These are phyloP conservation scores for Spathaspora boniae DNA, from an alignment of 805 yeast genomes.

Conservation along the genomic window DNA sequence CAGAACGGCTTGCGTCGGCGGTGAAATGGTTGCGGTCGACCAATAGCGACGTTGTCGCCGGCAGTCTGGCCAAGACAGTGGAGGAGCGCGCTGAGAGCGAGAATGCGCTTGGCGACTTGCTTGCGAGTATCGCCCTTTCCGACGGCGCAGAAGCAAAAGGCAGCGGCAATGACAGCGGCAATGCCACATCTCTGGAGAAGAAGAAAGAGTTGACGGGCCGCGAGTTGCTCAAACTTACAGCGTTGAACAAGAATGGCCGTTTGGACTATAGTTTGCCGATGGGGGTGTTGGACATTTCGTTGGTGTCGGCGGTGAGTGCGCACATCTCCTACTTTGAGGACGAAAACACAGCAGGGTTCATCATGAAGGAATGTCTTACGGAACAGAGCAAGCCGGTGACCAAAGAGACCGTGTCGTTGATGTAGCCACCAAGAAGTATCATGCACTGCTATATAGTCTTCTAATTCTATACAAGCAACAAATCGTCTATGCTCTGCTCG, in stretches of 20 bases:
- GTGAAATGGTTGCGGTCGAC: conserved; percentile 30
- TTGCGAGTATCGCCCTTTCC: conserved; percentile 23
- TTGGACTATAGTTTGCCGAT: conserved; percentile 78
- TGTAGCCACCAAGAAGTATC: conserved; percentile 7
- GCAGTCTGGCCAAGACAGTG: conserved; percentile 3
- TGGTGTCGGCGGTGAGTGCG: conserved; percentile 79
- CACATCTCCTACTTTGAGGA: conserved; percentile 89
- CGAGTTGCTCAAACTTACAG: conserved; percentile 33
- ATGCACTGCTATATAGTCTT: neutral
- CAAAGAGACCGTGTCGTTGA: conserved; percentile 23
- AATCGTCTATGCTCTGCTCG: conserved; percentile 75
- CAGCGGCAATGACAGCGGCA: conserved; percentile 12
- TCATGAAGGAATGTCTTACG: conserved; percentile 55
- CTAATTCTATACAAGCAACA: conserved; percentile 35
- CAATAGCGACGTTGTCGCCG: conserved; percentile 9
- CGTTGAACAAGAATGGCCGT: conserved; percentile 68
- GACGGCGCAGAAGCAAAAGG: conserved; percentile 17
- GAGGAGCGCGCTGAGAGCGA: conserved; percentile 19
- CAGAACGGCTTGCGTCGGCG: conserved; percentile 33
- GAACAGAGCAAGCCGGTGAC: conserved; percentile 19
- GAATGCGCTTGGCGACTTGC: conserved; percentile 40
- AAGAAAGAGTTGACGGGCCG: conserved; percentile 23
- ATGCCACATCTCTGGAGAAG: too few relatives aligned
- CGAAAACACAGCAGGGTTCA: conserved; percentile 74
- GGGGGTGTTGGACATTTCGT: conserved; percentile 74